These are phyloP conservation scores for Amoebophrya sp. DNA, from an alignment of 169 alveolate genomes.

Conservation along the genomic window DNA sequence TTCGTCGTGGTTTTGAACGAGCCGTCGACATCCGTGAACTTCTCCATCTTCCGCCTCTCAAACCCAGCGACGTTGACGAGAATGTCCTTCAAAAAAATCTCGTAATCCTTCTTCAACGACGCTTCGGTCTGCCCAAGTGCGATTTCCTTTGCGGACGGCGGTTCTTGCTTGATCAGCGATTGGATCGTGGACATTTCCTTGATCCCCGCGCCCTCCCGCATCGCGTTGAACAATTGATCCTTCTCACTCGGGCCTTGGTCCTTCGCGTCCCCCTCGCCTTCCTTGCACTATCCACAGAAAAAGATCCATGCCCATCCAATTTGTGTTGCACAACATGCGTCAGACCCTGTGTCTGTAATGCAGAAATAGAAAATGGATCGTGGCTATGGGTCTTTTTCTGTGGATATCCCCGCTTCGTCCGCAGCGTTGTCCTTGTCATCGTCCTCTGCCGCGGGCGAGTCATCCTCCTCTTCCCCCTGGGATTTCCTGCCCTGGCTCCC, in stretches of 20 bases:
- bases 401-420: not conserved
- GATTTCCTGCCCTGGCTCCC: not conserved
- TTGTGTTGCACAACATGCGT: no score
- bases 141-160: not conserved
- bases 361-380: no score
- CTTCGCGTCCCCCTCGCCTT: no score
- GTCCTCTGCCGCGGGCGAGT: not conserved
- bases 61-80: not conserved
- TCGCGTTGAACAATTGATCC: not conserved
- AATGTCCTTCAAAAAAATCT: not conserved
- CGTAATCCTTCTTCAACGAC: not conserved
- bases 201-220: not conserved
- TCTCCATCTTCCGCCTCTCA: not conserved
- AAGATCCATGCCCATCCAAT: no score
- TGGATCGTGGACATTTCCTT: not conserved
- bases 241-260: not conserved
- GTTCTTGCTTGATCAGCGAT: not conserved
- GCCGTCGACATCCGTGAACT: conserved; percentile 5
- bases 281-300: no score
- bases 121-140: not conserved
- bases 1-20: not conserved
- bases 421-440: not conserved
- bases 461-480: not conserved
- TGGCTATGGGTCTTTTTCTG: no score
- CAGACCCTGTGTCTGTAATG: no score